Percentiles rank a stretch among this genome's conserved stretches.
Conservation (phyloP, 2,329 filamentous ascomycete species). For the Ceratocystis diversiconidia region DNA sequence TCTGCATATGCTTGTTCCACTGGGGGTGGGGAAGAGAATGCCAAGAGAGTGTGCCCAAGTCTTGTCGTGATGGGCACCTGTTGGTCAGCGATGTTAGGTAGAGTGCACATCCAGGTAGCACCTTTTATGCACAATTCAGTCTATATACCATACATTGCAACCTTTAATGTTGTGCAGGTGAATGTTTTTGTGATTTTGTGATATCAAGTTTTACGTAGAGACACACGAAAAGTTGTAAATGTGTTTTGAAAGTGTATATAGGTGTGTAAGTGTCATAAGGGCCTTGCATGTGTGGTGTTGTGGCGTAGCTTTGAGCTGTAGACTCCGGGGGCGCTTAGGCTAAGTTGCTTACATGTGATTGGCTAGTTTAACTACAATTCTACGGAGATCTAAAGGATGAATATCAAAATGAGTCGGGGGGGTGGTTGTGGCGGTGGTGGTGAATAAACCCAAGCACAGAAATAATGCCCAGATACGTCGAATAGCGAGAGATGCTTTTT, state of each 20-base stretch:
- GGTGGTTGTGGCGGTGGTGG: too few relatives aligned
- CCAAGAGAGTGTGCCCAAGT: conserved; percentile 1
- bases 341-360: conserved; percentile 8
- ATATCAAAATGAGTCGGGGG: too few relatives aligned
- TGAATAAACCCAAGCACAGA: background rate
- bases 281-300: background rate
- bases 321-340: conserved; percentile 1
- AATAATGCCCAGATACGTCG: background rate
- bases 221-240: background rate
- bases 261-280: background rate
- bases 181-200: background rate
- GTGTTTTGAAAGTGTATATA: background rate
- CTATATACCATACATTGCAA: background rate
- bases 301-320: background rate
- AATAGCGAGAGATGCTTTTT: too few relatives aligned
- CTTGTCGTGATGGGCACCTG: background rate
- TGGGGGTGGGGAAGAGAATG: background rate
- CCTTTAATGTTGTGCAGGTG: background rate
- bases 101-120: background rate
- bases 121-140: background rate
- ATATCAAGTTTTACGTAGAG: background rate
- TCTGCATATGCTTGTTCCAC: background rate
- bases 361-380: background rate
- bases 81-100: background rate
- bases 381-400: background rate